A percentile compares a stretch with the other conserved stretches of the same genome.
These are phyloP conservation scores for Ogataea corticis DNA, from an alignment of 805 yeast genomes.

Conservation along the genomic window DNA sequence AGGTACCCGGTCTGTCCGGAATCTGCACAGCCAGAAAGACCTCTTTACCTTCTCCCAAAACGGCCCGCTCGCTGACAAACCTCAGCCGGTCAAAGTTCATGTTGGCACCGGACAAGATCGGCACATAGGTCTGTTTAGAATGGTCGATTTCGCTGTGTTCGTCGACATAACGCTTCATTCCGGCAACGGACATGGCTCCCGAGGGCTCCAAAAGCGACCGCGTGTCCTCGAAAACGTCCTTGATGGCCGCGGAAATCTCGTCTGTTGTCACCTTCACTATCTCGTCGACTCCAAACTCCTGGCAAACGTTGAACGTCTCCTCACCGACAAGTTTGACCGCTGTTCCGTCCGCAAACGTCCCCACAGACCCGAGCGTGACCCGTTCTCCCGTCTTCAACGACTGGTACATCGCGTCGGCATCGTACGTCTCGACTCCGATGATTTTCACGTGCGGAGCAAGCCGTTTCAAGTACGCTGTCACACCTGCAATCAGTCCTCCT, in stretches of 20 bases:
- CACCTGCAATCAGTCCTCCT: conserved; percentile 93
- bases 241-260: conserved; percentile 93
- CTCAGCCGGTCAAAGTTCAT: conserved; percentile 97
- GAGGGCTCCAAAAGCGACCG: conserved; percentile 94
- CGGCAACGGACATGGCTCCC: conserved; percentile 96
- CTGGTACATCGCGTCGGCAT: conserved; percentile 88
- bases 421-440: conserved; percentile 94
- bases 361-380: conserved; percentile 67
- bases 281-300: conserved; percentile 78
- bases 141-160: conserved; percentile 72
- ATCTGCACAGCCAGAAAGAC: conserved; percentile 87
- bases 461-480: conserved; percentile 86
- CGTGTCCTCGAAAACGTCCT: conserved; percentile 95
- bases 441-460: conserved; percentile 97
- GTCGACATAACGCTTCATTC: conserved; percentile 78
- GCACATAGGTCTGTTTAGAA: conserved; percentile 68
- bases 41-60: conserved; percentile 97
- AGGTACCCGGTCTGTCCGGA: conserved; percentile 93
- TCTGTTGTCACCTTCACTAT: conserved; percentile 84
- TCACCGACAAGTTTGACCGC: conserved; percentile 90
- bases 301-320: conserved; percentile 83
- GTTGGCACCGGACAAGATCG: conserved; percentile 93
- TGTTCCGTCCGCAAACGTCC: conserved; percentile 98
- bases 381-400: conserved; percentile 60
- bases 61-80: conserved; percentile 96